Base-by-base conservation (phyloP, 768 basidiomycete species). In the Leccinum fibrillosum region DNA sequence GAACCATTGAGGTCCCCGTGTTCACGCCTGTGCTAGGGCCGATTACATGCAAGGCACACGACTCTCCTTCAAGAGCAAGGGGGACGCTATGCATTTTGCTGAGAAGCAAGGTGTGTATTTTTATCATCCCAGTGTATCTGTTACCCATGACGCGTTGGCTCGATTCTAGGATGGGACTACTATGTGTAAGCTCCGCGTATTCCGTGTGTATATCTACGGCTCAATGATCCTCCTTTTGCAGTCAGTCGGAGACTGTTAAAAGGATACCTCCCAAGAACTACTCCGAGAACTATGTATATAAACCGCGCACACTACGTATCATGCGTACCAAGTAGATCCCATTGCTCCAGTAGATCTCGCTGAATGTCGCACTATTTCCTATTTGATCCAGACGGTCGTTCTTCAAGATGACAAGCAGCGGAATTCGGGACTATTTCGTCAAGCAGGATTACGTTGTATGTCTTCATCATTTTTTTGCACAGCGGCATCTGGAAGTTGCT, bases 31-130 rank as follows among this genome's bases (percentile, higher is more conserved):
- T 19, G 17, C 60, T 49, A 93, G 92, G 62, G 94, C 93, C 57
- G 94, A 98, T 74, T 98, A 97, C 74, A 90, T 96, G 88, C 94
- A 98, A 71, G 93, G 90, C 19, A 91, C 91, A 4, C 85, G 88
- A 4, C 55, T 96, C 61, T 81, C 84, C 39, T 98, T 98, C 83
- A 80, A 81, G 66, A 86, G 85, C 54, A 91, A 90, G 75, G 92
- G 93, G 69, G 92, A 93, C 66, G 96, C 96, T 34, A 80, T 96
- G 53, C 90, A 92, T 67, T 98, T 98, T 70, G 90, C 94, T 23
- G 95, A 97, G 80, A 97, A 94, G 77, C 96, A 98, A 81, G 96
- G 94, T 87, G 64, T 48, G 77, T 59, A 19, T 23, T 12, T 21
- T 61, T 57, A 42, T 13, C 23, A 15, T 48, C 13, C 54, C 17